Conservation (phyloP, 2,329 filamentous ascomycete genomes). For the Colletotrichum lupini region DNA sequence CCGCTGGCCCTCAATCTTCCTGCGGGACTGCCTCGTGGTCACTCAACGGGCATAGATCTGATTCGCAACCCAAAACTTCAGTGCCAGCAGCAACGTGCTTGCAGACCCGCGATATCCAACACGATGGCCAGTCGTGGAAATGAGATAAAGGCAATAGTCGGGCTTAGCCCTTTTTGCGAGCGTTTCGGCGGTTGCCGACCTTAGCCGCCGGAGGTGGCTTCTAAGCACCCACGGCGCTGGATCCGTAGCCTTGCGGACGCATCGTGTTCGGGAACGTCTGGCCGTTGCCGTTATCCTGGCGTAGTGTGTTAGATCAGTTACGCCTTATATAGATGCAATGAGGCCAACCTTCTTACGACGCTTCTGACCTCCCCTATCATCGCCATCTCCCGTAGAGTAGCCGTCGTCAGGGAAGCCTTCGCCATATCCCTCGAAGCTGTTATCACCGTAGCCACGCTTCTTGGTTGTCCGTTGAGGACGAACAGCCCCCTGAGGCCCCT, state of each 20-base stretch:
- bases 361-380: conserved; percentile 68
- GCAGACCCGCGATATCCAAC: background rate
- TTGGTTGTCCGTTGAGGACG: conserved; percentile 75
- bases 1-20: conserved; percentile 1
- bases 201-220: conserved; percentile 1
- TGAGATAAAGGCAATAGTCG: background rate
- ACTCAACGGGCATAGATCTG: background rate
- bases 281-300: conserved; percentile 55
- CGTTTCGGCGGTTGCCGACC: background rate
- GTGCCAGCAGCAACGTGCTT: background rate
- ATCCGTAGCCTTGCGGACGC: conserved; percentile 65
- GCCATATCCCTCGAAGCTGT: conserved; percentile 79
- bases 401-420: conserved; percentile 78
- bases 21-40: conserved; percentile 10
- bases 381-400: conserved; percentile 80
- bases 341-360: conserved; percentile 71
- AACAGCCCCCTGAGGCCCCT: conserved; percentile 36
- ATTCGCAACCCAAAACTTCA: conserved; percentile 14
- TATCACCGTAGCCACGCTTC: conserved; percentile 81
- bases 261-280: conserved; percentile 55
- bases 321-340: conserved; percentile 37
- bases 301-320: conserved; percentile 53
- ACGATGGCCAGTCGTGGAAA: background rate
- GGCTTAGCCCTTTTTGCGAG: background rate
- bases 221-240: conserved; percentile 68